phyloP scores from a whole-genome alignment of 495 filamentous ascomycete species.

The Coniosporium apollinis region DNA sequence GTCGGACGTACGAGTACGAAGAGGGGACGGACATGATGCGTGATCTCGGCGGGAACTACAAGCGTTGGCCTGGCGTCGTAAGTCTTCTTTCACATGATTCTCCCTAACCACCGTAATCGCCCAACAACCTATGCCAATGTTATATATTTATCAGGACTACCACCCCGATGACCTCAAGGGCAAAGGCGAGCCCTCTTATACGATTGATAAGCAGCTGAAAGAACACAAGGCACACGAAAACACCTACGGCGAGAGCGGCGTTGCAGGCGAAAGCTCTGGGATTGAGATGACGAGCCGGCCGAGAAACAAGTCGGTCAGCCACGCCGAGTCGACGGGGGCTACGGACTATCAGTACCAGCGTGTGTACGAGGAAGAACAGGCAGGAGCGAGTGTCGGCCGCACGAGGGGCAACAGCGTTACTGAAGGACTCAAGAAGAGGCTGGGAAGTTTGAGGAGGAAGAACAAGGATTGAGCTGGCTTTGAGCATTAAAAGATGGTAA shows the following conservation, averaged over 20 bases:
- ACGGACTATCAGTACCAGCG: too few relatives aligned
- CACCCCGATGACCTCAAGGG: slow-evolving; percentile 56
- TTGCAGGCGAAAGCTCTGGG: too few relatives aligned
- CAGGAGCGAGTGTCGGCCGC: neutral
- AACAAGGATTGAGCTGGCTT: too few relatives aligned
- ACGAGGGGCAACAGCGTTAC: neutral
- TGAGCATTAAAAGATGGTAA: too few relatives aligned
- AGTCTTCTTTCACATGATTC: slow-evolving; percentile 22
- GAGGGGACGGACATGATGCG: slow-evolving; percentile 77
- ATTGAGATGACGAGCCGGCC: slow-evolving; percentile 20
- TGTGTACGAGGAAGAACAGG: neutral
- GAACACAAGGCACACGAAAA: slow-evolving; percentile 23
- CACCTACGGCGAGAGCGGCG: slow-evolving; percentile 5
- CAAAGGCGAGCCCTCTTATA: slow-evolving; percentile 61
- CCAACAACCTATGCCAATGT: neutral
- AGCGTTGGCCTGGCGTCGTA: slow-evolving; percentile 50
- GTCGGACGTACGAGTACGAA: slow-evolving; percentile 57
- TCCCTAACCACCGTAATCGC: neutral
- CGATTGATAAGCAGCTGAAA: slow-evolving; percentile 47
- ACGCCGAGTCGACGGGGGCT: neutral
- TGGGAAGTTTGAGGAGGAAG: slow-evolving; percentile 16
- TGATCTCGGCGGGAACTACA: slow-evolving; percentile 46
- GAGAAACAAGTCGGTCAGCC: slow-evolving; percentile 12
- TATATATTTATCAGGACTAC: slow-evolving; percentile 37
- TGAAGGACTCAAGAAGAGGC: slow-evolving; percentile 14